A percentile compares a stretch with the other conserved stretches of the same genome.
Conservation (phyloP, 75 land plant genomes). For the Cryptomeria japonica region DNA sequence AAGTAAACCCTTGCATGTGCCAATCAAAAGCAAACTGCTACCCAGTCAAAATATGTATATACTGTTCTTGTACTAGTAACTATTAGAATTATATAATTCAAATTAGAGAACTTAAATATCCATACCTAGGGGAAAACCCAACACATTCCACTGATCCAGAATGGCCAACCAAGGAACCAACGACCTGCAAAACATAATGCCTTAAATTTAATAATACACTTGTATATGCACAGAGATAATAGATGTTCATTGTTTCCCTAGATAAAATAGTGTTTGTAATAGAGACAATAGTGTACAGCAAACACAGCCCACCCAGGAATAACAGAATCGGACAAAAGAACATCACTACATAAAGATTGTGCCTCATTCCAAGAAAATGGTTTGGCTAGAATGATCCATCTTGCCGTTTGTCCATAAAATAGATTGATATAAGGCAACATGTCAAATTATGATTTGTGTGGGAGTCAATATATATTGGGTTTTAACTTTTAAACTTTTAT, state of each 20-base stretch:
- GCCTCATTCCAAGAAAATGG: not conserved
- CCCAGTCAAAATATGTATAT: not conserved
- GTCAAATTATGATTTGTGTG: not conserved
- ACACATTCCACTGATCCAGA: constrained; percentile 69
- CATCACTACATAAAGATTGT: not conserved
- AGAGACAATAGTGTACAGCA: not conserved
- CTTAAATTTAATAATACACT: not conserved
- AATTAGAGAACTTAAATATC: not conserved
- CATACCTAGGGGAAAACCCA: constrained; percentile 66
- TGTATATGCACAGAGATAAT: not conserved
- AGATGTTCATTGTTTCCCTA: not conserved
- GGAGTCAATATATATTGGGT: not conserved
- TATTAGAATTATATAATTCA: not conserved
- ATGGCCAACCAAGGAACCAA: constrained; percentile 55
- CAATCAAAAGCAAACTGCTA: not conserved
- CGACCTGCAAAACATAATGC: constrained; percentile 43
- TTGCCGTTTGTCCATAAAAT: not conserved
- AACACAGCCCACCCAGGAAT: not conserved
- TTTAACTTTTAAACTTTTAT: not conserved
- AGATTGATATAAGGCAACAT: not conserved
- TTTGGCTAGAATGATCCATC: not conserved
- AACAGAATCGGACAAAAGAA: not conserved
- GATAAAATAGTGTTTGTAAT: not conserved
- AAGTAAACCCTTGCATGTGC: not conserved
- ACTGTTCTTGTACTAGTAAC: not conserved